These are phyloP conservation scores for Cantharellus cinnabarinus DNA, from an alignment of 768 basidiomycete species.

Conservation along the genomic window DNA sequence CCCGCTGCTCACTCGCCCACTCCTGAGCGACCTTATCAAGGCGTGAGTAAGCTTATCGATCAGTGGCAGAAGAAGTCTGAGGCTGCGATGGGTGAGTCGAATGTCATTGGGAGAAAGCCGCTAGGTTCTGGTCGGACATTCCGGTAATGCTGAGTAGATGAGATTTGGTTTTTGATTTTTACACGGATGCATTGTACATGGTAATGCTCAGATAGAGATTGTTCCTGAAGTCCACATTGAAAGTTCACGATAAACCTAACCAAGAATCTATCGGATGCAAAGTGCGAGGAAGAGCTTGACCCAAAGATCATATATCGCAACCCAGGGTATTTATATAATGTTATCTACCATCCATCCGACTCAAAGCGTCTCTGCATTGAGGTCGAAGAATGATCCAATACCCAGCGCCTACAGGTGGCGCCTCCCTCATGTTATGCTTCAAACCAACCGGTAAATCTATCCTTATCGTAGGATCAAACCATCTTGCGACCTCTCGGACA, in stretches of 20 bases:
- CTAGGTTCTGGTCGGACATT: no score
- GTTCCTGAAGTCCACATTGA: no score
- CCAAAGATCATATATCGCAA: no score
- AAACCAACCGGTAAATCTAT: conserved; percentile 30
- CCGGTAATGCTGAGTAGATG: no score
- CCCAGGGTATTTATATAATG: no score
- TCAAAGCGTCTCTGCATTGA: not conserved
- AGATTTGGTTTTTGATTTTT: no score
- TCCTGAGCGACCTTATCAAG: conserved; percentile 60
- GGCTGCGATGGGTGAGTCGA: conserved; percentile 18
- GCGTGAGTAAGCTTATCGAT: conserved; percentile 68
- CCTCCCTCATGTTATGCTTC: conserved; percentile 65
- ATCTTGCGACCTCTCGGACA: conserved; percentile 67
- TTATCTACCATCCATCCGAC: no score
- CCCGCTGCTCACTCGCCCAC: conserved; percentile 27
- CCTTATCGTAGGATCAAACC: conserved; percentile 58
- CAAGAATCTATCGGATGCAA: not conserved
- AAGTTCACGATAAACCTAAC: not conserved
- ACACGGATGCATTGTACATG: no score
- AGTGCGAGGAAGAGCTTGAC: not conserved
- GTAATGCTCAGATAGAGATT: no score
- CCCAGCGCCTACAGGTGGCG: conserved; percentile 26
- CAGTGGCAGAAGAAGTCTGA: conserved; percentile 73
- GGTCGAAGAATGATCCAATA: conserved; percentile 2
- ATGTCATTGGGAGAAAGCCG: no score